phyloP scores from a whole-genome alignment of 108 stramenopile genomes.

The Nitzschia palea region DNA sequence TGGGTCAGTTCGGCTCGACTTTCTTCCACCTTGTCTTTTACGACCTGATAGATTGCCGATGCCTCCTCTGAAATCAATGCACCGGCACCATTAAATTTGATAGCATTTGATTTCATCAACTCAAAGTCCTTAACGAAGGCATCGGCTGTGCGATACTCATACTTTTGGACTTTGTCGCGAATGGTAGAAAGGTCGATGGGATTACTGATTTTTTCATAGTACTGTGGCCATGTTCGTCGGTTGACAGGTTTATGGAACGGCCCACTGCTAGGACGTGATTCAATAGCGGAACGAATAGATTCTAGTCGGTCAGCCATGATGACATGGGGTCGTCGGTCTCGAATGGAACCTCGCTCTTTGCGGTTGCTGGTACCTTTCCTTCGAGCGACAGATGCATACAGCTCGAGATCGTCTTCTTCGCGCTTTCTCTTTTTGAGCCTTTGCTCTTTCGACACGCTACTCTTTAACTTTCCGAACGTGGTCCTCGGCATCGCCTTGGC shows the following conservation, averaged over 20 bases:
- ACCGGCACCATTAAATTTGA: constrained; percentile 78
- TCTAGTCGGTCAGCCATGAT: constrained; percentile 80
- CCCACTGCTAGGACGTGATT: constrained; percentile 57
- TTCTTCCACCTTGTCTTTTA: constrained; percentile 55
- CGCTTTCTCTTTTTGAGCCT: constrained; percentile 69
- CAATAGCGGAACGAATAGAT: constrained; percentile 59
- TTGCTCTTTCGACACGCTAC: constrained; percentile 47
- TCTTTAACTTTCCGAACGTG: constrained; percentile 50
- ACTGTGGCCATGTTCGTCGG: constrained; percentile 46
- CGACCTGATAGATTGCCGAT: constrained; percentile 66
- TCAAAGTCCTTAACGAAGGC: constrained; percentile 76
- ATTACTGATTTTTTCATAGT: constrained; percentile 81
- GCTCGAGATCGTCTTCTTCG: constrained; percentile 71
- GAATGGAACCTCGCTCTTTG: constrained; percentile 78
- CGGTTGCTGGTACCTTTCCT: constrained; percentile 77
- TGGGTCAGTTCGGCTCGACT: constrained; percentile 64
- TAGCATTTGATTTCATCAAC: constrained; percentile 81
- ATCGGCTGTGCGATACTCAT: constrained; percentile 75
- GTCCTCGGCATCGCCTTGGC: constrained; percentile 14
- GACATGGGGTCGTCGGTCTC: constrained; percentile 83
- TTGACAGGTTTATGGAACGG: constrained; percentile 77
- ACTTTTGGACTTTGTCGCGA: constrained; percentile 80
- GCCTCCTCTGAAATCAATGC: constrained; percentile 65
- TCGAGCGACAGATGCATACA: constrained; percentile 50
- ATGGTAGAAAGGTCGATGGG: constrained; percentile 83